Conservation (phyloP, 257 asterid genomes). For the Ballota nigra region DNA sequence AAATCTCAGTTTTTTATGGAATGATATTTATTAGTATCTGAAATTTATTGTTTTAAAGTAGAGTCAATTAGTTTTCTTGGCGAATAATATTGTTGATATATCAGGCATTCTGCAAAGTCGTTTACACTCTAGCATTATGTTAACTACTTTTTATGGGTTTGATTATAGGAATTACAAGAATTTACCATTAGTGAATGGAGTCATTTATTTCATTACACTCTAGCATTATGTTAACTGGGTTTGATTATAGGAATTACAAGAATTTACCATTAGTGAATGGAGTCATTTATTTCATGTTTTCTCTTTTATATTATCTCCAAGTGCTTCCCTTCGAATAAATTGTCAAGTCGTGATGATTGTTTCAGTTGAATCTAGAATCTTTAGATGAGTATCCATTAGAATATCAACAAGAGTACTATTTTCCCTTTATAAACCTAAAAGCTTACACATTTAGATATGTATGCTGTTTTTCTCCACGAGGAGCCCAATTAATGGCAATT, state of each 20-base stretch:
- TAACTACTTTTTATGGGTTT: no score
- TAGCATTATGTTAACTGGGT: no score
- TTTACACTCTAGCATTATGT: neutral
- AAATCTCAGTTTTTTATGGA: neutral
- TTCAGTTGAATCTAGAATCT: neutral
- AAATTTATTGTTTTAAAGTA: neutral
- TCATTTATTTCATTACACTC: no score
- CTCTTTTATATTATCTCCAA: neutral
- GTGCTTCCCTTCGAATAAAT: constrained; percentile 3
- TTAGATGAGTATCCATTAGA: neutral
- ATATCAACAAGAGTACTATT: neutral
- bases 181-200: no score
- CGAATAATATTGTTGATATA: neutral
- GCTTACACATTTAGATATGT: neutral
- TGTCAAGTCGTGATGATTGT: neutral
- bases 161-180: no score
- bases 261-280: neutral
- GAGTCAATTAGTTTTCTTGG: neutral
- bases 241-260: neutral
- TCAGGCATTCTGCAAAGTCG: neutral
- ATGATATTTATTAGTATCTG: neutral
- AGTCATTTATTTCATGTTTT: no score
- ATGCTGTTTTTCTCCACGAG: neutral
- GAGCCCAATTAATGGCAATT: neutral
- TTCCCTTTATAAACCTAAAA: neutral